Percentiles rank a stretch among this genome's conserved stretches.
Evolutionary conservation across 2,329 filamentous ascomycete genomes (phyloP).

Genomic region (Ophiognomonia clavigignenti-juglandacearum): DNA sequence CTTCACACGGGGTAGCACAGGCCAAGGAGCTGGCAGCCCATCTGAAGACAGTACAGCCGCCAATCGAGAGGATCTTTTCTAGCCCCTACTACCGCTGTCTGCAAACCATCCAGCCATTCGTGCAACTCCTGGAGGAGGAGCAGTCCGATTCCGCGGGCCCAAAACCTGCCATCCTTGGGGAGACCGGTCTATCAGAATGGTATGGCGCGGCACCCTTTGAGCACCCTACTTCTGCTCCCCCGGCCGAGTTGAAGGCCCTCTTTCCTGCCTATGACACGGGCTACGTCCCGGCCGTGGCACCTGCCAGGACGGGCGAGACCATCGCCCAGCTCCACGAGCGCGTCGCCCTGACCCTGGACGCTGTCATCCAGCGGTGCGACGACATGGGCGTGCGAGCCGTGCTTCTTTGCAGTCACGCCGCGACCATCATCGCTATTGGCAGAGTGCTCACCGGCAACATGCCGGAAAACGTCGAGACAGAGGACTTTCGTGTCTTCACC

Average conservation of each 20-base stretch:
- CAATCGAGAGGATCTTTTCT: slow-evolving; percentile 73
- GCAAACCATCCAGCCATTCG: slow-evolving; percentile 72
- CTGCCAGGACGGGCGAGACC: slow-evolving; percentile 71
- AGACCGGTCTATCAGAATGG: slow-evolving; percentile 73
- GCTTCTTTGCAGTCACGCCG: slow-evolving; percentile 84
- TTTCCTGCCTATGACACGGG: slow-evolving; percentile 59
- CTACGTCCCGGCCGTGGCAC: slow-evolving; percentile 61
- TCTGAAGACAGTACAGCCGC: slow-evolving; percentile 57
- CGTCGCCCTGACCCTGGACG: slow-evolving; percentile 62
- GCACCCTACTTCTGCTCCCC: slow-evolving; percentile 72
- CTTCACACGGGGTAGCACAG: slow-evolving; percentile 81
- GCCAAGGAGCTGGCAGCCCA: slow-evolving; percentile 69
- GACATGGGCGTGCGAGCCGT: slow-evolving; percentile 63
- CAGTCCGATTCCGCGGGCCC: slow-evolving; percentile 20
- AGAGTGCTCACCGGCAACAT: slow-evolving; percentile 73
- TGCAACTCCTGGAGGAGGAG: slow-evolving; percentile 39
- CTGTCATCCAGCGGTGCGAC: slow-evolving; percentile 70
- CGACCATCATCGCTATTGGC: slow-evolving; percentile 81
- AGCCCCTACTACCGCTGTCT: slow-evolving; percentile 85
- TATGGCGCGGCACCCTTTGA: slow-evolving; percentile 82
- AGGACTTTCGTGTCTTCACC: slow-evolving; percentile 84
- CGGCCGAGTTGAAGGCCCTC: slow-evolving; percentile 56
- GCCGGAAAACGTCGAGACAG: slow-evolving; percentile 64
- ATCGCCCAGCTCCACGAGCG: slow-evolving; percentile 77
- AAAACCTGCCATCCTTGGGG: slow-evolving; percentile 40